These are phyloP conservation scores for Spathaspora boniae DNA, from an alignment of 805 yeast species.

Conservation along the genomic window DNA sequence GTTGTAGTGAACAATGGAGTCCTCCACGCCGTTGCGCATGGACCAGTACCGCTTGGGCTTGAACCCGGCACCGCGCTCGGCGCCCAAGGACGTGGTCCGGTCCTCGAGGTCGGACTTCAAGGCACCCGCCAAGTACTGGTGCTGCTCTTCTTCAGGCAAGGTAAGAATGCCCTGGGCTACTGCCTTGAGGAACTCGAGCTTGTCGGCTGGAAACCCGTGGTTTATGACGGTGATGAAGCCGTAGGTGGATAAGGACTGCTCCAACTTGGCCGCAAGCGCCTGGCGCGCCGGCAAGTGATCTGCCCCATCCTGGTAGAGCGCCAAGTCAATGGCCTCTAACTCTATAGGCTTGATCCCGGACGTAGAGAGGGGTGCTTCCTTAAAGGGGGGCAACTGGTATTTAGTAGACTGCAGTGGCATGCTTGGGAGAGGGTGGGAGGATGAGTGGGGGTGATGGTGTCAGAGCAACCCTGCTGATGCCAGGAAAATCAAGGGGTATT, in stretches of 20 bases:
- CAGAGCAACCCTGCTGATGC: too few species aligned
- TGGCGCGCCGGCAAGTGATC: conserved; percentile 24
- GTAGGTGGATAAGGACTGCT: conserved; percentile 36
- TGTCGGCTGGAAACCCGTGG: conserved; percentile 35
- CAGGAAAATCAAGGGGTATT: too few species aligned
- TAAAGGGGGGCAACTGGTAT: conserved; percentile 24
- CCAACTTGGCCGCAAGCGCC: conserved; percentile 34
- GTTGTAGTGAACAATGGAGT: conserved; percentile 26
- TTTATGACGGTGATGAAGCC: conserved; percentile 44
- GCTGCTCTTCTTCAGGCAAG: conserved; percentile 37
- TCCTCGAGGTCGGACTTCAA: conserved; percentile 26
- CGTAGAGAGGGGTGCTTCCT: conserved; percentile 21
- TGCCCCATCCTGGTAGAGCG: conserved; percentile 32
- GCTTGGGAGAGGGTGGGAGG: too few species aligned
- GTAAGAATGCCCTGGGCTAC: conserved; percentile 41
- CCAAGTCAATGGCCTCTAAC: conserved; percentile 34
- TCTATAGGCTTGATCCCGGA: conserved; percentile 19
- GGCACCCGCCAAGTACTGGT: conserved; percentile 38
- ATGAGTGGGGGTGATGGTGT: too few species aligned
- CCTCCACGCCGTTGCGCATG: conserved; percentile 26
- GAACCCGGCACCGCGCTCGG: conserved; percentile 27
- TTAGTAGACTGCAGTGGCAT: conserved; percentile 11
- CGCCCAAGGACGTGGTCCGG: conserved; percentile 23
- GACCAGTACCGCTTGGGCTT: conserved; percentile 31
- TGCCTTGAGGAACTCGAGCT: conserved; percentile 32